phyloP scores from a whole-genome alignment of 306 rosid genomes.

The Fragaria nilgerrensis region DNA sequence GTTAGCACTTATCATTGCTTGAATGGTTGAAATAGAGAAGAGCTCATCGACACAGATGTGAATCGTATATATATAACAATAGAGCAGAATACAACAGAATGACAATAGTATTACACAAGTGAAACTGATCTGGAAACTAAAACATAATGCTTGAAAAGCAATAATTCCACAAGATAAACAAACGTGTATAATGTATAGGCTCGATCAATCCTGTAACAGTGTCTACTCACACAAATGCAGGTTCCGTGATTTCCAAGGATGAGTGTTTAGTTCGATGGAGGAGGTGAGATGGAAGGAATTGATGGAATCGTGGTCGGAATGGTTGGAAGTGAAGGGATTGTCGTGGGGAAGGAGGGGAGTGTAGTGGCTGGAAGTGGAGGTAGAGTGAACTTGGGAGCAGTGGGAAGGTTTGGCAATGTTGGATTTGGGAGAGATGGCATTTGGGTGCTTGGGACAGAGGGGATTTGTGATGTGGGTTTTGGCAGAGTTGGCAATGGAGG shows the following conservation, averaged over 20 bases:
- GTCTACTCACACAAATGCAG: neutral
- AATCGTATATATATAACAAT: neutral
- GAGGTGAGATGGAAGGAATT: too few species aligned
- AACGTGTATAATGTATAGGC: neutral
- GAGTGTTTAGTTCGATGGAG: too few species aligned
- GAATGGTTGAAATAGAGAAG: neutral
- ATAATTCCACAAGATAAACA: neutral
- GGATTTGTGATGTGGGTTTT: constrained; percentile 12
- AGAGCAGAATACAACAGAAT: neutral
- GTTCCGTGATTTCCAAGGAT: too few species aligned
- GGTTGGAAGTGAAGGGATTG: too few species aligned
- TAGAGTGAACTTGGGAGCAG: too few species aligned
- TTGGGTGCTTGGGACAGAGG: constrained; percentile 4
- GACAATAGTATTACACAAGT: neutral
- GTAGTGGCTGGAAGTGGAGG: too few species aligned
- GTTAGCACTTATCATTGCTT: neutral
- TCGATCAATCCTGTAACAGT: neutral
- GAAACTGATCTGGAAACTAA: neutral
- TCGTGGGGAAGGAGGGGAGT: too few species aligned
- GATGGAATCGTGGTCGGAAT: too few species aligned
- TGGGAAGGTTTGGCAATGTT: too few species aligned
- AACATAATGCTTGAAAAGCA: neutral
- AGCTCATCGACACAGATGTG: neutral
- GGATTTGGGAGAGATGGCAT: too few species aligned
- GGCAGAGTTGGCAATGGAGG: constrained; percentile 7